phyloP scores from a whole-genome alignment of 1,284 basidiomycete species.

The Porodaedalea pini region DNA sequence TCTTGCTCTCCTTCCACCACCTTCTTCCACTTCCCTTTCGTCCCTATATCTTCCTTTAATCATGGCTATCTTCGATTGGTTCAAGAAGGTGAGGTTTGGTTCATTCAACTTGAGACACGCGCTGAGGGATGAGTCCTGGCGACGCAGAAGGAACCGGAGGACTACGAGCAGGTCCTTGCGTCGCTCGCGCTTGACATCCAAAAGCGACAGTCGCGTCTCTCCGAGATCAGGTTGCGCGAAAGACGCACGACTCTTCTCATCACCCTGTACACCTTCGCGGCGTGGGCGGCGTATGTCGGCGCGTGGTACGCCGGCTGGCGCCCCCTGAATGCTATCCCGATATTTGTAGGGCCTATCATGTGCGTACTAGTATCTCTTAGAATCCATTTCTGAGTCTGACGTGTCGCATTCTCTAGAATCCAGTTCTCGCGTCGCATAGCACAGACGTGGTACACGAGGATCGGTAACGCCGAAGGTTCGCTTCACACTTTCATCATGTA shows the following conservation, averaged over 20 bases:
- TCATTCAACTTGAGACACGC: not conserved
- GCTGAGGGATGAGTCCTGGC: not conserved
- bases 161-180: conserved; percentile 69
- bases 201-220: conserved; percentile 74
- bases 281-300: conserved; percentile 78
- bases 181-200: conserved; percentile 64
- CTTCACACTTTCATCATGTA: conserved; percentile 14
- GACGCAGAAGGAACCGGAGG: conserved; percentile 46
- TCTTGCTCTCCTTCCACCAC: not conserved
- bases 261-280: conserved; percentile 77
- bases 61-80: conserved; percentile 18
- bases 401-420: conserved; percentile 50
- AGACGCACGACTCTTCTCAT: conserved; percentile 77
- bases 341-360: conserved; percentile 77
- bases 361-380: conserved; percentile 37
- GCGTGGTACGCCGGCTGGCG: conserved; percentile 77
- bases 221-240: conserved; percentile 86
- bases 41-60: not conserved
- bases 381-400: not conserved
- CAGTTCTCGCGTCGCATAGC: conserved; percentile 80
- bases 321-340: conserved; percentile 54
- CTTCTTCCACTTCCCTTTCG: not conserved
- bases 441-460: conserved; percentile 83
- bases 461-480: conserved; percentile 83
- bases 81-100: conserved; percentile 13